Evolutionary conservation across 2,329 filamentous ascomycete genomes (phyloP).

Genomic region (Mariannaea elegans): DNA sequence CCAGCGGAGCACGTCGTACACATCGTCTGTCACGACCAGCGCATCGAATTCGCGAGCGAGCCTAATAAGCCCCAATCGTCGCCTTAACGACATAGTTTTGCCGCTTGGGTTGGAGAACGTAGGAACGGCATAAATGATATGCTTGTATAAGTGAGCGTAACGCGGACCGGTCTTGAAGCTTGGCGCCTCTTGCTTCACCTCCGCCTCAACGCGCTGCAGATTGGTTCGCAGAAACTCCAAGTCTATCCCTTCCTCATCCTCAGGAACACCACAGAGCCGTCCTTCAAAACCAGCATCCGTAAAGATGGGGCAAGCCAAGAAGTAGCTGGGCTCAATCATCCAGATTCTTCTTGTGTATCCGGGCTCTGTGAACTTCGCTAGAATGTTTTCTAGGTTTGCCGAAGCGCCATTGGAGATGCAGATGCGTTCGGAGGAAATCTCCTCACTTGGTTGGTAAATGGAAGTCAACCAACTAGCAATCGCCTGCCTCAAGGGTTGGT

Average conservation of each 20-base stretch:
- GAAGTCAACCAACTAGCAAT: constrained; percentile 24
- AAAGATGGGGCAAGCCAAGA: constrained; percentile 69
- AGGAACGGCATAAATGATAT: constrained; percentile 74
- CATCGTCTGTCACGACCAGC: constrained; percentile 73
- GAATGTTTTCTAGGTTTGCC: constrained; percentile 18
- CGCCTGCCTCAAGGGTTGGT: constrained; percentile 22
- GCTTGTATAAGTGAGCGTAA: constrained; percentile 66
- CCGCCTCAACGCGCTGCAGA: neutral
- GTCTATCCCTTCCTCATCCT: constrained; percentile 55
- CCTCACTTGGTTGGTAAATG: neutral
- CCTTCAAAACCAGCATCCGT: constrained; percentile 67
- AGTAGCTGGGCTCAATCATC: constrained; percentile 71
- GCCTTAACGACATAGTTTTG: constrained; percentile 67
- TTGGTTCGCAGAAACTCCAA: constrained; percentile 23
- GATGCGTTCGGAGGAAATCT: constrained; percentile 13
- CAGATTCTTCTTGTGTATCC: constrained; percentile 68
- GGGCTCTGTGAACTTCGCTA: constrained; percentile 63
- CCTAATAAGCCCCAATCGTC: constrained; percentile 65
- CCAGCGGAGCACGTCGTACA: constrained; percentile 77
- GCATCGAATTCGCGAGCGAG: constrained; percentile 72
- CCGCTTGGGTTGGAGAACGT: constrained; percentile 76
- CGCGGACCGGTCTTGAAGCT: neutral
- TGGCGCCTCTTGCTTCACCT: neutral
- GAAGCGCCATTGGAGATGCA: constrained; percentile 28
- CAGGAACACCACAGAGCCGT: constrained; percentile 65